These are phyloP conservation scores for Zygoascus flipseniorum DNA, from an alignment of 805 yeast species.

Conservation along the genomic window DNA sequence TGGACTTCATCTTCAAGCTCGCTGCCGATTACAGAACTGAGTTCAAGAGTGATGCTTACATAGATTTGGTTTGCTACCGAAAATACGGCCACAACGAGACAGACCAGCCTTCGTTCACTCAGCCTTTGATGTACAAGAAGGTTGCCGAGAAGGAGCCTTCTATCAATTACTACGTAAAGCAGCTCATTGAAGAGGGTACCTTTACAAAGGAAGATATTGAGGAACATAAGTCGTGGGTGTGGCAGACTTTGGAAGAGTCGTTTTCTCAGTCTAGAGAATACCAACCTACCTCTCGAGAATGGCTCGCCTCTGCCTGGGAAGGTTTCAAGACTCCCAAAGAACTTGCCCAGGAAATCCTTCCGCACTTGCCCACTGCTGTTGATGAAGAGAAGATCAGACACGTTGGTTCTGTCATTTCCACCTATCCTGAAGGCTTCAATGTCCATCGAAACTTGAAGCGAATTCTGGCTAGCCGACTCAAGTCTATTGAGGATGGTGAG, in stretches of 20 bases:
- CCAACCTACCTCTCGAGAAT: constrained; percentile 85
- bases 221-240: constrained; percentile 97
- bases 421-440: constrained; percentile 80
- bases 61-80: constrained; percentile 97
- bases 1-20: constrained; percentile 81
- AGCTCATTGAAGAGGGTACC: constrained; percentile 77
- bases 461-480: constrained; percentile 79
- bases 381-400: constrained; percentile 60
- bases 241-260: constrained; percentile 88
- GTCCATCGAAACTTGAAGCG: constrained; percentile 95
- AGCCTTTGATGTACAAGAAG: constrained; percentile 92
- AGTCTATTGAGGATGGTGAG: constrained; percentile 79
- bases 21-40: constrained; percentile 99
- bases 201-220: constrained; percentile 85
- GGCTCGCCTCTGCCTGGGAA: constrained; percentile 99
- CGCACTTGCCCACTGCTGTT: constrained; percentile 93
- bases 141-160: constrained; percentile 86
- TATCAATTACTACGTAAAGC: constrained; percentile 72
- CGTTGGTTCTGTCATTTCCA: constrained; percentile 69
- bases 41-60: constrained; percentile 92
- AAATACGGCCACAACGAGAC: constrained; percentile 99
- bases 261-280: constrained; percentile 83
- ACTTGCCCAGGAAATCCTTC: constrained; percentile 88
- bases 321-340: constrained; percentile 97
- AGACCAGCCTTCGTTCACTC: constrained; percentile 98